phyloP scores from a whole-genome alignment of 2,329 filamentous ascomycete genomes.

The Ascochyta pisi region DNA sequence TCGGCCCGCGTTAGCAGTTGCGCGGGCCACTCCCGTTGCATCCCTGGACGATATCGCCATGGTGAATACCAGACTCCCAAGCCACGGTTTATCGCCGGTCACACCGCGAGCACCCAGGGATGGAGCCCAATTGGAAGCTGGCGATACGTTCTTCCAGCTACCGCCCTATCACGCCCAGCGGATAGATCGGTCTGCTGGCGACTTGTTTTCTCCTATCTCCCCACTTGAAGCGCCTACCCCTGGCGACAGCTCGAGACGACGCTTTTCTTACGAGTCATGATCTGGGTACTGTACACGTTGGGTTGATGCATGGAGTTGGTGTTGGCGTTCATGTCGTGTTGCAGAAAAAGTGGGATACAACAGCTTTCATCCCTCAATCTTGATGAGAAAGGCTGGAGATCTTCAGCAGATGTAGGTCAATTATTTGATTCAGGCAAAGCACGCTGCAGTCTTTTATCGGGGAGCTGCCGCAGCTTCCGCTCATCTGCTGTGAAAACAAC shows the following conservation, averaged over 20 bases:
- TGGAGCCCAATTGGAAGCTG: conserved; percentile 40
- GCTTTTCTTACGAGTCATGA: conserved; percentile 51
- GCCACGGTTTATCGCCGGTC: conserved; percentile 34
- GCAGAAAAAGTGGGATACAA: no score
- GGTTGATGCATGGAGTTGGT: background rate
- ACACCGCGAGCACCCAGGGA: conserved; percentile 43
- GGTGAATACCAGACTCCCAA: conserved; percentile 33
- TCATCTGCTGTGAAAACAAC: no score
- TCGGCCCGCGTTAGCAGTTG: conserved; percentile 13
- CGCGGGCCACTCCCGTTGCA: conserved; percentile 5
- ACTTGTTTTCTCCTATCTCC: conserved; percentile 44
- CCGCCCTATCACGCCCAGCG: conserved; percentile 27
- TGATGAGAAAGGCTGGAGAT: no score
- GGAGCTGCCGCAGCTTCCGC: no score
- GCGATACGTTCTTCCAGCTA: conserved; percentile 41
- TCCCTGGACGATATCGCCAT: conserved; percentile 33
- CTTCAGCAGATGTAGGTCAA: no score
- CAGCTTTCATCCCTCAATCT: no score
- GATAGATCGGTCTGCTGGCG: conserved; percentile 34
- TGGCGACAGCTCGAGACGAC: conserved; percentile 37
- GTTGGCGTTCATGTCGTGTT: background rate
- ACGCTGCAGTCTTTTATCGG: no score
- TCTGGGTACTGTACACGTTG: background rate
- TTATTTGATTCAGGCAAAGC: no score
- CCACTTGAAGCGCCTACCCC: conserved; percentile 37